Evolutionary conservation across 768 basidiomycete genomes (phyloP).

Genomic region (Rubroboletus satanas): DNA sequence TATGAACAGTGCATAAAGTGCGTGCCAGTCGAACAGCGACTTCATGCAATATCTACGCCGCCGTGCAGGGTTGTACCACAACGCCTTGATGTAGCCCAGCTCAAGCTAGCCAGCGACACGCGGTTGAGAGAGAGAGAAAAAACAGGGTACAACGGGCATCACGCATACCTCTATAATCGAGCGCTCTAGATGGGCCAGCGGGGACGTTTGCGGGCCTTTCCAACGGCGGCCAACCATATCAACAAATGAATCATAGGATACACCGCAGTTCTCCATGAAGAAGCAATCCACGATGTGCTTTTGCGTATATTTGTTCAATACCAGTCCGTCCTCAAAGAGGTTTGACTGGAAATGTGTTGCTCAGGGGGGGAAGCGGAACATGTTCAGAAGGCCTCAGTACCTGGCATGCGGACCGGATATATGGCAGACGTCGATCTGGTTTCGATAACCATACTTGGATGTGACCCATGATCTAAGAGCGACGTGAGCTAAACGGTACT

Average conservation of each 20-base stretch:
- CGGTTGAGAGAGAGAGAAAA: not conserved
- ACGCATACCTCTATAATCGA: conserved; percentile 35
- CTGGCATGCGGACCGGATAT: conserved; percentile 62
- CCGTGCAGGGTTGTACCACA: conserved; percentile 68
- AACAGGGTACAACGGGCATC: not conserved
- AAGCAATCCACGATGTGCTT: conserved; percentile 60
- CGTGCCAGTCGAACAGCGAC: conserved; percentile 62
- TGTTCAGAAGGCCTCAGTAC: conserved; percentile 32
- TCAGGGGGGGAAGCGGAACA: not conserved
- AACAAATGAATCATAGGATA: conserved; percentile 47
- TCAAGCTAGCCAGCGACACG: conserved; percentile 42
- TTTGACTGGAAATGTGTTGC: conserved; percentile 40
- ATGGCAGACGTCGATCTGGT: conserved; percentile 44
- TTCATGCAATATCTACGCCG: conserved; percentile 64
- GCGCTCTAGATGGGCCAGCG: conserved; percentile 41
- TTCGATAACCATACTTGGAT: conserved; percentile 46
- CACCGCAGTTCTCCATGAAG: conserved; percentile 58
- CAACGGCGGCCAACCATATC: conserved; percentile 39
- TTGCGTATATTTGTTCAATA: conserved; percentile 49
- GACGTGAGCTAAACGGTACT: not conserved
- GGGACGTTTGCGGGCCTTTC: conserved; percentile 32
- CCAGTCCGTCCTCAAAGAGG: conserved; percentile 52
- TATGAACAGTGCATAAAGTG: conserved; percentile 47
- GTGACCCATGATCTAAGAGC: conserved; percentile 44
- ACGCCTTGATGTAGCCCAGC: conserved; percentile 52